Percentiles rank a stretch among this genome's conserved stretches.
phyloP scores from a whole-genome alignment of 2,329 filamentous ascomycete species.

The Neoascochyta sp. region DNA sequence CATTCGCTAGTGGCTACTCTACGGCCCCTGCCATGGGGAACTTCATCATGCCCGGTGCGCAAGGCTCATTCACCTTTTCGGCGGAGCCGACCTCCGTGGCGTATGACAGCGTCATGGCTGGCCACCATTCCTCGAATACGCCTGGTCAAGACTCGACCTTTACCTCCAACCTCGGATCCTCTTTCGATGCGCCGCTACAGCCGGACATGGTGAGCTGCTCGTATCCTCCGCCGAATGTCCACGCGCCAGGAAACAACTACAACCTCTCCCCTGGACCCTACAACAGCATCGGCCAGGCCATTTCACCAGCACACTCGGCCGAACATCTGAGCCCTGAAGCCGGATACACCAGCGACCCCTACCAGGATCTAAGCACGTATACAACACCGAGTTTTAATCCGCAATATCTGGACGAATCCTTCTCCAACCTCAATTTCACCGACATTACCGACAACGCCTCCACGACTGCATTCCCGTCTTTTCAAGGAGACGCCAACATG shows the following conservation, averaged over 20 bases:
- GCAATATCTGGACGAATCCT: constrained; percentile 30
- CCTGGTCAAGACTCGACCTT: constrained; percentile 29
- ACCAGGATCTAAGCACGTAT: constrained; percentile 31
- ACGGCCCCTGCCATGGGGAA: constrained; percentile 17
- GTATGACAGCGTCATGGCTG: constrained; percentile 28
- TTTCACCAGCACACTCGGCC: constrained; percentile 39
- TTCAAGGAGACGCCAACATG: constrained; percentile 25
- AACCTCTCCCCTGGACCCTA: constrained; percentile 28
- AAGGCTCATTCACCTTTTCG: constrained; percentile 36
- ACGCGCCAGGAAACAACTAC: constrained; percentile 26
- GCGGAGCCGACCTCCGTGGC: constrained; percentile 35
- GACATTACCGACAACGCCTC: constrained; percentile 29
- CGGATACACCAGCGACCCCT: constrained; percentile 34
- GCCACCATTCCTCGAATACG: constrained; percentile 17
- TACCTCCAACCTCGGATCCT: constrained; percentile 31
- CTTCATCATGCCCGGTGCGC: constrained; percentile 28
- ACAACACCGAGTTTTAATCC: constrained; percentile 31
- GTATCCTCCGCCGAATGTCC: constrained; percentile 27
- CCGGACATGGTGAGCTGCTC: constrained; percentile 30
- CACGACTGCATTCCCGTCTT: constrained; percentile 19
- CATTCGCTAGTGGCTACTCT: constrained; percentile 24
- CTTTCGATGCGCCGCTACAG: constrained; percentile 36
- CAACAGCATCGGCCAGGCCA: constrained; percentile 28
- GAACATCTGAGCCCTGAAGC: constrained; percentile 38
- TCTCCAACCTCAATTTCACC: constrained; percentile 25